Base-by-base conservation (phyloP, 768 basidiomycete genomes). In the Leucosporidium scottii region DNA sequence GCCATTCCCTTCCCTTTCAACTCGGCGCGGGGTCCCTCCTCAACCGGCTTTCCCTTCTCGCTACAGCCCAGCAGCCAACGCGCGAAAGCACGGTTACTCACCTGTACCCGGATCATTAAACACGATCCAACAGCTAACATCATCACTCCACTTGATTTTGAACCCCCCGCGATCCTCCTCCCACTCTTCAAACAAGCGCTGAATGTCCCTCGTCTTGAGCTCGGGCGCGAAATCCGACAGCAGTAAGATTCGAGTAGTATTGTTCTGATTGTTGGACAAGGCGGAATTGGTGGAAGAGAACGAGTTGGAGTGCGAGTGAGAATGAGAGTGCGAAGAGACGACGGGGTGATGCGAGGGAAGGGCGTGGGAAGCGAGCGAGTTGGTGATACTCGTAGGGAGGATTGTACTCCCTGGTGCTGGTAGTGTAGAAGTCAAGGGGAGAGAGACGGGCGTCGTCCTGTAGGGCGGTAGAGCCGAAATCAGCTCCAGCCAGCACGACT, bases 71-170 rank as follows among this genome's bases (percentile, higher is more conserved):
- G 31, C 21, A 56, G 34, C 34, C 34, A 34, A 34, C 34, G 34
- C 10, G 10, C 4, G 34, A 8, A 15, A 44, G 39, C 39, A 15
- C 21, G 1, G 27, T 59, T 59, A 83, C 93, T 82, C 76, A 97
- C 96, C 94, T 54, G 88, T 83, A 58, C 83, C 82, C 64, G 96
- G 86, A 80, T 98, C 96, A 71, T 85, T 84, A 77, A 99, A 99
- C 64, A 99, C 96, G 73, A 96, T 88, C 74, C 93, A 81, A 50
- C 94, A 88, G 76, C 90, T 93, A 48, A 91, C 92, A 79, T 99
- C 96, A 79, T 99, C 93, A 74, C 86, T 84, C 96, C 96, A 99
- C 78, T 99, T 99, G 78, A 99, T 93, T 83, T 93, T 92, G 82
- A 94, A 96, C 28, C 96, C 96, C 34, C 94, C 96, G 65, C 82